Evolutionary conservation across 306 rosid genomes (phyloP).

Genomic region (Trifolium subterraneum): DNA sequence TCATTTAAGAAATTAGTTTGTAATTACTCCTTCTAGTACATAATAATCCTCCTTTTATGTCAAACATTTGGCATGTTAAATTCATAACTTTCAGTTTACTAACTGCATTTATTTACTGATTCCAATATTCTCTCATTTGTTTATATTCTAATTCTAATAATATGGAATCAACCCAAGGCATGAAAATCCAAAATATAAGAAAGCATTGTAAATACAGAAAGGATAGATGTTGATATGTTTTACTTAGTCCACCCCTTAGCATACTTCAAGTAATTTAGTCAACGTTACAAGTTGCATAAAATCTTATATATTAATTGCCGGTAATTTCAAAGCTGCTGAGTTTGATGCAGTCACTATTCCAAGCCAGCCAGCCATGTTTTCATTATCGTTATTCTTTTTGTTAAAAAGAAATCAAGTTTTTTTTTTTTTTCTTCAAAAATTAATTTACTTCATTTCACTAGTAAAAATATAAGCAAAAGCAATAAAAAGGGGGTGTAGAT

Average conservation of each 20-base stretch:
- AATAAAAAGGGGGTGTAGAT: no score
- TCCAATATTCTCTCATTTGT: background rate
- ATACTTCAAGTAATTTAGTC: conserved; percentile 30
- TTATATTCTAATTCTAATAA: background rate
- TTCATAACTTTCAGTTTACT: conserved; percentile 9
- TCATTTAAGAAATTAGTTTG: conserved; percentile 7
- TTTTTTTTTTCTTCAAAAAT: no score
- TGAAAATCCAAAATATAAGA: conserved; percentile 26
- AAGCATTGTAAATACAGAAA: conserved; percentile 46
- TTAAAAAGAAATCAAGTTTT: no score
- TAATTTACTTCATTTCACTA: no score
- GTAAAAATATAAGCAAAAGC: no score
- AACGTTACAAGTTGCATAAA: conserved; percentile 34
- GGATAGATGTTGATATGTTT: conserved; percentile 51
- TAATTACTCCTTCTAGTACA: background rate
- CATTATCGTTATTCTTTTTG: no score
- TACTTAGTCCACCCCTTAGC: conserved; percentile 43
- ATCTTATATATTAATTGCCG: conserved; percentile 37
- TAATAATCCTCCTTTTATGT: background rate
- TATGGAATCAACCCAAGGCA: background rate
- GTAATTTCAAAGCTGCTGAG: conserved; percentile 41
- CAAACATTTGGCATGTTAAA: background rate
- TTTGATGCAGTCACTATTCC: background rate
- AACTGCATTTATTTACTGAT: conserved; percentile 16
- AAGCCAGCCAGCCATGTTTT: no score